Percentiles rank a stretch among this genome's conserved stretches.
These are phyloP conservation scores for Candida andamanensis DNA, from an alignment of 805 yeast species.

Conservation along the genomic window DNA sequence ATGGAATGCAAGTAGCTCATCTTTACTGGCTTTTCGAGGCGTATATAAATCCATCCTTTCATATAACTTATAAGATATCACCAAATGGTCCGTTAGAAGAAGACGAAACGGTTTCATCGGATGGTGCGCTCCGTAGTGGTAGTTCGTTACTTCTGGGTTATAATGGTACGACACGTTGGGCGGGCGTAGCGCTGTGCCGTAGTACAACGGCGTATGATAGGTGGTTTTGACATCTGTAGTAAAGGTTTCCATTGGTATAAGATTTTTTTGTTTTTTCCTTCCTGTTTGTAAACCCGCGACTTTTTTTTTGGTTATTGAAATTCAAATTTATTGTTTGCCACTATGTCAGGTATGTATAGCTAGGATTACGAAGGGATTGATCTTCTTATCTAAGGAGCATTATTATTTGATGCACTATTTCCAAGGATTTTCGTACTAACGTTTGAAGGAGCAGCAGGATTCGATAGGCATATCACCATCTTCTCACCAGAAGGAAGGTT, in stretches of 20 bases:
- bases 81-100: conserved; percentile 89
- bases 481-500: conserved; percentile 98
- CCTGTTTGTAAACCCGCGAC: not conserved
- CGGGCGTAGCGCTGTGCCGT: conserved; percentile 17
- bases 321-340: conserved; percentile 5
- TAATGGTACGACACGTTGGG: conserved; percentile 82
- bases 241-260: conserved; percentile 21
- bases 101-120: conserved; percentile 98
- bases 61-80: conserved; percentile 77
- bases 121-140: conserved; percentile 88
- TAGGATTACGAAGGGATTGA: no score
- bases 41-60: conserved; percentile 86
- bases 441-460: conserved; percentile 77
- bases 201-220: conserved; percentile 28
- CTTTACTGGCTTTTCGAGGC: conserved; percentile 76
- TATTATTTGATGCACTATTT: no score
- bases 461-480: conserved; percentile 97
- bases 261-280: no score
- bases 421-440: conserved; percentile 3
- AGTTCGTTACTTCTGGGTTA: conserved; percentile 73
- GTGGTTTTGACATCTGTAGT: conserved; percentile 29
- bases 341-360: conserved; percentile 12
- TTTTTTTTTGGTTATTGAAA: not conserved
- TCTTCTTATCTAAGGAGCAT: no score
- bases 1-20: conserved; percentile 79